Evolutionary conservation across 768 basidiomycete species (phyloP).

Genomic region (Mycena sanguinolenta): DNA sequence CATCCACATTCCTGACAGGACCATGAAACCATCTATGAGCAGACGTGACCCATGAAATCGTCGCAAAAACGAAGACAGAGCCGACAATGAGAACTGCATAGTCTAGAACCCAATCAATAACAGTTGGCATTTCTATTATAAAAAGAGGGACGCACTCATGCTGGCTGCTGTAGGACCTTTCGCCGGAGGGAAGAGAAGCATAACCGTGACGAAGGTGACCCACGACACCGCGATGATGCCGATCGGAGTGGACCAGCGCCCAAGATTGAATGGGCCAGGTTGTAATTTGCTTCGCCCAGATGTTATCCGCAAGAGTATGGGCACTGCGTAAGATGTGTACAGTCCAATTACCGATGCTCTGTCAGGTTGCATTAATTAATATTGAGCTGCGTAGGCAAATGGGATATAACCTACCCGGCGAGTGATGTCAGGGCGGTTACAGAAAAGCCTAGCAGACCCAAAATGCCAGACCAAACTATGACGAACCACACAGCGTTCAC

Average conservation of each 20-base stretch:
- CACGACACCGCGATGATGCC: conserved; percentile 74
- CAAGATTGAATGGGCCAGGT: conserved; percentile 73
- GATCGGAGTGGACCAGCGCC: conserved; percentile 70
- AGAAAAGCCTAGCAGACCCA: conserved; percentile 77
- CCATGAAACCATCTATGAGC: conserved; percentile 81
- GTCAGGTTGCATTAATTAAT: conserved; percentile 11
- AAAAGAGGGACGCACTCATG: conserved; percentile 67
- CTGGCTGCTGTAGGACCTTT: conserved; percentile 54
- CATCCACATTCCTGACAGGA: conserved; percentile 66
- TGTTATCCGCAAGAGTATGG: conserved; percentile 80
- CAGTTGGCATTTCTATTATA: conserved; percentile 11
- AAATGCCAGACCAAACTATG: conserved; percentile 66
- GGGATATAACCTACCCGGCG: conserved; percentile 62
- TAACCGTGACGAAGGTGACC: conserved; percentile 71
- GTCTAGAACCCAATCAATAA: conserved; percentile 53
- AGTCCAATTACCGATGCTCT: conserved; percentile 81
- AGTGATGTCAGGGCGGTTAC: conserved; percentile 72
- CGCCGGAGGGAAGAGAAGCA: conserved; percentile 70
- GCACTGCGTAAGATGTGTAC: conserved; percentile 75
- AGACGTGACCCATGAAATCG: conserved; percentile 73
- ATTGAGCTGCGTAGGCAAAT: neutral
- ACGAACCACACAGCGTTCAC: conserved; percentile 86
- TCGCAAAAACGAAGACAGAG: conserved; percentile 75
- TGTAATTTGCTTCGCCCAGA: conserved; percentile 70
- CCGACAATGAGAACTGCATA: conserved; percentile 77